Percentiles rank a stretch among this genome's conserved stretches.
These are phyloP conservation scores for Zalerion maritima DNA, from an alignment of 495 filamentous ascomycete genomes.

Conservation along the genomic window DNA sequence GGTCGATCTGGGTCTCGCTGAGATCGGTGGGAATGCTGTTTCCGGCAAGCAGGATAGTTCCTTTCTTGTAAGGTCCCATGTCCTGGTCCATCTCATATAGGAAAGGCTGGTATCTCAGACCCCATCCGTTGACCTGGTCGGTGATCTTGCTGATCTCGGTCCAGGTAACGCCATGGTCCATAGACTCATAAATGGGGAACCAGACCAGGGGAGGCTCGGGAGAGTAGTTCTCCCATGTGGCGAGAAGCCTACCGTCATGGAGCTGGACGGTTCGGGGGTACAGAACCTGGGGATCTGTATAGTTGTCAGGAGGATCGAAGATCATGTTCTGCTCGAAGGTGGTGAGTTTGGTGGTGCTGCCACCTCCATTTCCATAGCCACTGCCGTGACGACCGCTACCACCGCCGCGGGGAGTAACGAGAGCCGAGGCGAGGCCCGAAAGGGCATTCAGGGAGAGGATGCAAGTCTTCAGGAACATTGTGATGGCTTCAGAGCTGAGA, in stretches of 20 bases:
- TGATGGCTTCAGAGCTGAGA: too few relatives aligned
- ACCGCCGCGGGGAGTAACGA: not conserved
- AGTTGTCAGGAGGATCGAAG: constrained; percentile 2
- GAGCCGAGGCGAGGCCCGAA: too few relatives aligned
- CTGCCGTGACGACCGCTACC: not conserved
- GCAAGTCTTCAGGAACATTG: too few relatives aligned
- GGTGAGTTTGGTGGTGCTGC: not conserved
- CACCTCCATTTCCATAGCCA: too few relatives aligned
- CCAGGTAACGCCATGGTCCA: constrained; percentile 48
- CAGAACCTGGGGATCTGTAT: constrained; percentile 15
- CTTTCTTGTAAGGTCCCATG: constrained; percentile 41
- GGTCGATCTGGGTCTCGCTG: constrained; percentile 47
- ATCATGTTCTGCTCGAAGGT: constrained; percentile 1
- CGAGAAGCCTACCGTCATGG: constrained; percentile 32
- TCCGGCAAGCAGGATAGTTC: constrained; percentile 48
- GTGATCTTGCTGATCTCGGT: constrained; percentile 42
- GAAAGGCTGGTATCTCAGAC: constrained; percentile 53
- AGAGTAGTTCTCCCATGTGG: constrained; percentile 52
- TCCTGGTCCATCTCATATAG: constrained; percentile 42
- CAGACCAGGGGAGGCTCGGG: constrained; percentile 41
- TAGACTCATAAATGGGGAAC: constrained; percentile 51
- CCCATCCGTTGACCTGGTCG: constrained; percentile 48
- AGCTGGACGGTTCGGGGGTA: constrained; percentile 42
- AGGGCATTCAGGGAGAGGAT: too few relatives aligned
- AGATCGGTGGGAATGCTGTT: constrained; percentile 50